Evolutionary conservation across 1,139 yeast species (phyloP), one percentile per base, ranked within the genome.

Genomic region (Geotrichum cucujoidarum): DNA sequence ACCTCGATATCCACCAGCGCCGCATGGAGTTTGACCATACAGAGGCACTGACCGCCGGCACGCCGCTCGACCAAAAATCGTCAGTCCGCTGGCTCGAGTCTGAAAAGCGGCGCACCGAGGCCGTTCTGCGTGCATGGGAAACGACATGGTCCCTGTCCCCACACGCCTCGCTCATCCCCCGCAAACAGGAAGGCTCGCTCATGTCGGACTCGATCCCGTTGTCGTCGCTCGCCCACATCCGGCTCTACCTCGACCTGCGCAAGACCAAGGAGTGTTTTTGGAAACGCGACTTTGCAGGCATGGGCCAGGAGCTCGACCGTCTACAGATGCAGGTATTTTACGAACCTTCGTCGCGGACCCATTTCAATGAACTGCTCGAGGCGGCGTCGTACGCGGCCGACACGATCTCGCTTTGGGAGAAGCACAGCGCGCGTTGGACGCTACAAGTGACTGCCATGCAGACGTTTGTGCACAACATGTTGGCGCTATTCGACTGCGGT

Each of bases 1-100:
- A 86, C 61, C 88, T 85, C 59, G 77, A 74, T 58, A 81, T 86
- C 36, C 82, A 77, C 43, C 59, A 57, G 38, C 57, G 60, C 18
- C 53, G 62, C 17, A 49, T 49, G 14, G 48, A 53, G 22, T 61
- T 55, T 43, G 58, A 55, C 42, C 40, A 45, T 16, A 30, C 11
- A 3, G 46, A 48, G 3, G 24, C 42, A 5, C 27, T 42, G 14
- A 10, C 45, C 4, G 32, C 27, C 10, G 30, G 10, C 2, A 11
- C 40, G 5, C 27, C 45, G 3, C 14, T 21, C 17, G 36, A 17
- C 4, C 31, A 14, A 29, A 22, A 25, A 27, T 22, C 22, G 24
- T 41, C 40, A 4, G 38, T 36, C 8, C 54, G 53, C 4, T 57
- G 67, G 61, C 50, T 61, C 20, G 57, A 58, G 32, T 46, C 47